These are phyloP conservation scores for Phaeoacremonium minimum DNA, from an alignment of 2,329 filamentous ascomycete species.

Conservation along the genomic window DNA sequence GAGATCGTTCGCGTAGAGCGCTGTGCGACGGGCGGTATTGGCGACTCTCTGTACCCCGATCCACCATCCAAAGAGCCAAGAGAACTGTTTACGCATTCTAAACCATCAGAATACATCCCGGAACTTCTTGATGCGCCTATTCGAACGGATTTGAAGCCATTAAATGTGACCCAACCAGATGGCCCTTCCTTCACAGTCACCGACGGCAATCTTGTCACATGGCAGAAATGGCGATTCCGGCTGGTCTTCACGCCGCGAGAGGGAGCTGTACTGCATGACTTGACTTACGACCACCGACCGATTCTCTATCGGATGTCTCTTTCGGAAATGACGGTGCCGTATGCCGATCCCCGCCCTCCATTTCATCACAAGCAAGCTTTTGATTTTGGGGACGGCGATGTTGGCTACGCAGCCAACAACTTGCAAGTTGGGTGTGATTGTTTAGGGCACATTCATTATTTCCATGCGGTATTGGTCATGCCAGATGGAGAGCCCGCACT, in stretches of 20 bases:
- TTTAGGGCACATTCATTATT: slow-evolving; percentile 52
- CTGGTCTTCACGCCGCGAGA: slow-evolving; percentile 63
- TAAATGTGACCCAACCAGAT: slow-evolving; percentile 59
- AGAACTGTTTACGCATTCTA: no score
- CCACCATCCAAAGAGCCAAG: slow-evolving; percentile 56
- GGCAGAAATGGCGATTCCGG: slow-evolving; percentile 52
- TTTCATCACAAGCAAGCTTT: slow-evolving; percentile 65
- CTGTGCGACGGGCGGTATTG: slow-evolving; percentile 62
- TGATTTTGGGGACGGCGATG: slow-evolving; percentile 63
- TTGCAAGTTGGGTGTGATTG: slow-evolving; percentile 58
- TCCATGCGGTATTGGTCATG: slow-evolving; percentile 10
- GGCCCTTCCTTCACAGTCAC: slow-evolving; percentile 51
- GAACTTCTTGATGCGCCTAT: slow-evolving; percentile 57
- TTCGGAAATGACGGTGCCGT: slow-evolving; percentile 62
- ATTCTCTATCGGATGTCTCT: slow-evolving; percentile 57
- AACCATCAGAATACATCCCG: no score
- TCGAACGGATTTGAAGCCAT: slow-evolving; percentile 56
- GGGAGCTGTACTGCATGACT: slow-evolving; percentile 58
- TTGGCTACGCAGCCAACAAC: slow-evolving; percentile 61
- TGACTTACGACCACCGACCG: slow-evolving; percentile 55
- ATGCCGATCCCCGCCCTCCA: slow-evolving; percentile 56
- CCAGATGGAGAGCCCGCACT: slow-evolving; percentile 6
- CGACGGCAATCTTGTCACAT: slow-evolving; percentile 17
- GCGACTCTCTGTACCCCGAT: slow-evolving; percentile 47
- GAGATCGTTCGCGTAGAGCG: slow-evolving; percentile 66